A percentile compares a stretch with the other conserved stretches of the same genome.
These are phyloP conservation scores for Candida oleophila DNA, from an alignment of 805 yeast species.

Conservation along the genomic window DNA sequence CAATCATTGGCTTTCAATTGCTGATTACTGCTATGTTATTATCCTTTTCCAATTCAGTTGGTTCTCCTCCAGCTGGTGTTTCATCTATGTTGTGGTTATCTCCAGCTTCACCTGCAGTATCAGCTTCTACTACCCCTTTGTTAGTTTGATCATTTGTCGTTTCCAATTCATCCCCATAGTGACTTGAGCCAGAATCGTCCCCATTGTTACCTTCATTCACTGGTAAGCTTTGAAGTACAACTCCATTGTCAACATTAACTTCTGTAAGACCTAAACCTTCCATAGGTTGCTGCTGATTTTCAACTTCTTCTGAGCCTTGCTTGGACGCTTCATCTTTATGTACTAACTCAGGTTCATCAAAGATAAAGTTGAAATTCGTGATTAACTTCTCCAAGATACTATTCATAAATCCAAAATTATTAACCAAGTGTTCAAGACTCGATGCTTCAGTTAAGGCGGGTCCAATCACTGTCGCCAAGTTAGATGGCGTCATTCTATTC, in stretches of 20 bases:
- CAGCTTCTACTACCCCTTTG: background rate
- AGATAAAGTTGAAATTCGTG: slow-evolving; percentile 39
- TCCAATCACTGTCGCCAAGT: slow-evolving; percentile 85
- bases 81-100: background rate
- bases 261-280: background rate
- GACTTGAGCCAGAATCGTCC: background rate
- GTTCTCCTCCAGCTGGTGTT: background rate
- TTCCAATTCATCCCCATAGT: background rate
- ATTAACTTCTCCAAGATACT: slow-evolving; percentile 52
- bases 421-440: slow-evolving; percentile 44
- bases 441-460: slow-evolving; percentile 60
- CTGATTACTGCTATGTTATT: background rate
- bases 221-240: background rate
- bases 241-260: background rate
- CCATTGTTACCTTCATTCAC: background rate
- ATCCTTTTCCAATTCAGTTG: background rate
- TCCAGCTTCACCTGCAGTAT: background rate
- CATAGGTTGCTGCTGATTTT: background rate
- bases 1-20: background rate
- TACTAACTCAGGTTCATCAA: slow-evolving; percentile 16
- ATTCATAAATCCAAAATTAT: slow-evolving; percentile 56
- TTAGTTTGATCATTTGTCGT: background rate
- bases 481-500: slow-evolving; percentile 87
- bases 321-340: background rate
- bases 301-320: background rate